A percentile compares a stretch with the other conserved stretches of the same genome.
Evolutionary conservation across 106 monocot species (phyloP).

Genomic region (Iris macrosiphon): DNA sequence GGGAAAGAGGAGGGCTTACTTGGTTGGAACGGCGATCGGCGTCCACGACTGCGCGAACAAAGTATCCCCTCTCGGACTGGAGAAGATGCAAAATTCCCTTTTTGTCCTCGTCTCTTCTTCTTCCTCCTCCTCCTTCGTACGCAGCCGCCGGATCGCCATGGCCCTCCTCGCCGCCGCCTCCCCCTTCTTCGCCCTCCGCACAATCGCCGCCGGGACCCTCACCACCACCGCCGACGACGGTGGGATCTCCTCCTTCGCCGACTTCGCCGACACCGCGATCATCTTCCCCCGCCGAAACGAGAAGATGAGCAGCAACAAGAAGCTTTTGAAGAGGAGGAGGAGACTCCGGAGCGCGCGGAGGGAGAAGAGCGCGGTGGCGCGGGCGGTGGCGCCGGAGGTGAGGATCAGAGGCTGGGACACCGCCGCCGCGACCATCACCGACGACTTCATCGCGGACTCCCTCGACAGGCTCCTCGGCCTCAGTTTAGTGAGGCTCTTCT

Average conservation of each 20-base stretch:
- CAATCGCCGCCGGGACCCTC: constrained; percentile 7
- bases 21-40: constrained; percentile 20
- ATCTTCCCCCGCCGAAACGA: constrained; percentile 22
- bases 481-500: neutral
- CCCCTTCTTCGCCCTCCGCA: constrained; percentile 16
- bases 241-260: neutral
- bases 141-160: constrained; percentile 55
- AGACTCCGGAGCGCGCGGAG: constrained; percentile 20
- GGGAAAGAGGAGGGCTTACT: constrained; percentile 18
- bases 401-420: constrained; percentile 19
- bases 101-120: constrained; percentile 2
- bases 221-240: neutral
- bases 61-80: constrained; percentile 50
- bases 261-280: neutral
- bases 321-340: constrained; percentile 23
- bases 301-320: constrained; percentile 34
- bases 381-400: constrained; percentile 29
- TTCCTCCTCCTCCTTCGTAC: constrained; percentile 9
- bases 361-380: constrained; percentile 32
- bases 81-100: constrained; percentile 42
- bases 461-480: neutral
- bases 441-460: neutral
- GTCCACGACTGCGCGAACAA: constrained; percentile 79
- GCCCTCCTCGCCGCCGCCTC: constrained; percentile 47
- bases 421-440: neutral